Evolutionary conservation across 441 rosid species (phyloP).

Genomic region (Corymbia calophylla): DNA sequence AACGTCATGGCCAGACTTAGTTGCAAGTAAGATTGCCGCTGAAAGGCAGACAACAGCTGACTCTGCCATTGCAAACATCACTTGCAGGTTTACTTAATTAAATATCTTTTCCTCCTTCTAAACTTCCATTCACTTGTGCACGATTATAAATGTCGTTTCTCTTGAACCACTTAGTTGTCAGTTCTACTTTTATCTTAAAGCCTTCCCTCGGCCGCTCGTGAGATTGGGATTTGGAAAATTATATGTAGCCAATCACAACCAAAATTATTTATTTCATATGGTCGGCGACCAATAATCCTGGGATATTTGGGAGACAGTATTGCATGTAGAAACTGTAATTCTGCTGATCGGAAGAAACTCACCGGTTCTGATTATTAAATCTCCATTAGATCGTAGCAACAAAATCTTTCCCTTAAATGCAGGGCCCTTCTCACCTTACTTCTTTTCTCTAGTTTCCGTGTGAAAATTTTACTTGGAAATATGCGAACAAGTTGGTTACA

Average conservation of each 20-base stretch:
- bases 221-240: background rate
- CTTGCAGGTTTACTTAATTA: conserved; percentile 58
- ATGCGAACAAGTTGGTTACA: background rate
- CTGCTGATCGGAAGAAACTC: background rate
- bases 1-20: conserved; percentile 96
- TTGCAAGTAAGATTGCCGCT: conserved; percentile 96
- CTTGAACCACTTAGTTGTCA: background rate
- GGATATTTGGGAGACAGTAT: background rate
- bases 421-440: no score
- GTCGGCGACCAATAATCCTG: background rate
- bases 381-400: background rate
- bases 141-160: background rate
- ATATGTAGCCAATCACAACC: background rate
- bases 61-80: conserved; percentile 94
- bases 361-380: background rate
- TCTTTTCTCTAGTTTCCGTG: no score
- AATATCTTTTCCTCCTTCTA: background rate
- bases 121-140: background rate
- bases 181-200: background rate
- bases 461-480: background rate
- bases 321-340: background rate
- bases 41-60: conserved; percentile 86
- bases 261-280: background rate
- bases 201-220: background rate
- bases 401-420: background rate